phyloP scores from a whole-genome alignment of 352 stramenopile species.

The Phytophthora capsici region DNA sequence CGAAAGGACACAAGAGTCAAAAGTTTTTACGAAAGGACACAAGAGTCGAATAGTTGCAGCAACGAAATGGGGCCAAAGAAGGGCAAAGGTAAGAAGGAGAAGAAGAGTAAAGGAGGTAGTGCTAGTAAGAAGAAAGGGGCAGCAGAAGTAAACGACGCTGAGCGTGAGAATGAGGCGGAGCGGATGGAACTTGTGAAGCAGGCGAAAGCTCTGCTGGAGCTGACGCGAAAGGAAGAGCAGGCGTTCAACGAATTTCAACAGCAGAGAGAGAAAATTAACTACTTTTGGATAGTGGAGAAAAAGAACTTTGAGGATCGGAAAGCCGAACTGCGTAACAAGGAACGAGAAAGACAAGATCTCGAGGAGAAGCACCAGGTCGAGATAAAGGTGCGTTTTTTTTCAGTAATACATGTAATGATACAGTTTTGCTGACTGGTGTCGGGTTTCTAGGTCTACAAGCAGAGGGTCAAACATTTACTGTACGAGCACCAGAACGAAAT shows the following conservation, averaged over 20 bases:
- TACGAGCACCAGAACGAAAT: conserved; percentile 96
- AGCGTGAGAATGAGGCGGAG: conserved; percentile 71
- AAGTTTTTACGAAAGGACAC: conserved; percentile 27
- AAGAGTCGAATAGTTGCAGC: not conserved
- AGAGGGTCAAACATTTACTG: conserved; percentile 95
- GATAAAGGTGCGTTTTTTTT: conserved; percentile 83
- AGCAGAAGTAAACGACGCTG: conserved; percentile 59
- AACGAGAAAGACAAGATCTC: conserved; percentile 94
- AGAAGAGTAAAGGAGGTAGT: conserved; percentile 52
- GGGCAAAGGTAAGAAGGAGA: conserved; percentile 50
- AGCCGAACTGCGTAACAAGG: conserved; percentile 94
- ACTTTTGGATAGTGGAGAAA: conserved; percentile 98
- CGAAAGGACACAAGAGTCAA: conserved; percentile 8
- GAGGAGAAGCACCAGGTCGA: conserved; percentile 96
- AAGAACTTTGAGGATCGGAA: conserved; percentile 95
- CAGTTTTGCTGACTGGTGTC: conserved; percentile 1
- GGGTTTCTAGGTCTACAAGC: conserved; percentile 89
- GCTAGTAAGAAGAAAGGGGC: conserved; percentile 59
- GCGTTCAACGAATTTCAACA: conserved; percentile 97
- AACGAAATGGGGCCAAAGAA: conserved; percentile 74
- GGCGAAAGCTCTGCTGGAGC: conserved; percentile 76
- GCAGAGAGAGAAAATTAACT: conserved; percentile 96
- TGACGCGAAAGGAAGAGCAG: conserved; percentile 91
- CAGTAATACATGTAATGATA: no score
- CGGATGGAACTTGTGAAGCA: conserved; percentile 77